A percentile compares a stretch with the other conserved stretches of the same genome.
Conservation (phyloP, 2,329 filamentous ascomycete species). For the Cadophora sp. region DNA sequence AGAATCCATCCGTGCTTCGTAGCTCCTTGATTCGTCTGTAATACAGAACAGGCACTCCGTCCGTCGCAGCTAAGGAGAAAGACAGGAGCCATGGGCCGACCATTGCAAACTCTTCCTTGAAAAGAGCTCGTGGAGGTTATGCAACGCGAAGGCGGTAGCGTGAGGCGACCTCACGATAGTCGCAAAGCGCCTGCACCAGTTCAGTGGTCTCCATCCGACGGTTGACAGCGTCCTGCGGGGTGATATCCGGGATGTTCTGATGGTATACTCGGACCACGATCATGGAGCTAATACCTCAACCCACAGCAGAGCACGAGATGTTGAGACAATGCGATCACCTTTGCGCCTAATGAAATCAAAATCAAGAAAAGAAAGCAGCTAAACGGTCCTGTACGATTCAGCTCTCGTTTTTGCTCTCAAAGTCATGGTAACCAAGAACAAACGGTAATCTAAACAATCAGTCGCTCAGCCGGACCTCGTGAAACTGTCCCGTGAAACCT, state of each 20-base stretch:
- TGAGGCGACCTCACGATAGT: no score
- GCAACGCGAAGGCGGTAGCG: no score
- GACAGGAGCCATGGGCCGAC: constrained; percentile 20
- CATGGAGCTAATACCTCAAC: no score
- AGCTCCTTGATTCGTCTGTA: constrained; percentile 26
- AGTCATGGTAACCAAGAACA: constrained; percentile 3
- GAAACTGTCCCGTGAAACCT: no score
- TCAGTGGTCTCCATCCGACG: no score
- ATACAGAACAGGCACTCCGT: no score
- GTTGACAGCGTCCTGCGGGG: no score
- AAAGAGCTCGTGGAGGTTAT: no score
- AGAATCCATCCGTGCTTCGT: constrained; percentile 30
- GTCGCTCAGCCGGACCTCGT: constrained; percentile 3
- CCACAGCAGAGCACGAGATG: constrained; percentile 18
- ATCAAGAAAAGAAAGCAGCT: background rate
- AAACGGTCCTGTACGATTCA: constrained; percentile 3
- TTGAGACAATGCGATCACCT: constrained; percentile 7
- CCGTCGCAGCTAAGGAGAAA: constrained; percentile 18
- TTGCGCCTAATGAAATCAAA: constrained; percentile 15
- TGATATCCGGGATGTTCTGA: no score
- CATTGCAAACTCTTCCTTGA: background rate
- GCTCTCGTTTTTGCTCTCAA: constrained; percentile 13
- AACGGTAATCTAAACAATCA: constrained; percentile 12
- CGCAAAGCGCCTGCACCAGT: no score
- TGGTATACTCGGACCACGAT: no score